Evolutionary conservation across 1,284 basidiomycete species (phyloP).

Genomic region (Pseudozyma tsukubaensis): DNA sequence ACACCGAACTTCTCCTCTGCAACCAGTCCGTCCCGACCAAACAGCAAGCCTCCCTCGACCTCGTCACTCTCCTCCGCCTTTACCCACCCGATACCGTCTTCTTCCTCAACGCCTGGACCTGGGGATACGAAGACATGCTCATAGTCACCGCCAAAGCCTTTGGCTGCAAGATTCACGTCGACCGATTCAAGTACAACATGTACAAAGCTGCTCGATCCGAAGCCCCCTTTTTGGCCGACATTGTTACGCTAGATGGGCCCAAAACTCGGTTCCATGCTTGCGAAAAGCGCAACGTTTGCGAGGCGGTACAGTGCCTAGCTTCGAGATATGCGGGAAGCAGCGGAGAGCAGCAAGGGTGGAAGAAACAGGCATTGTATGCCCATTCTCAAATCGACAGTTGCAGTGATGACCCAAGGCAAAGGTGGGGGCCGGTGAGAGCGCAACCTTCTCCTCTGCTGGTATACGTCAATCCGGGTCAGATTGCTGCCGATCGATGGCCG

Average conservation of each 20-base stretch:
- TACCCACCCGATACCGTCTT: conserved; percentile 77
- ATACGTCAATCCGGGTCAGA: conserved; percentile 52
- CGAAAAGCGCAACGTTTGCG: conserved; percentile 81
- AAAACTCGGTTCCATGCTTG: conserved; percentile 89
- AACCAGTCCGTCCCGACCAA: conserved; percentile 37
- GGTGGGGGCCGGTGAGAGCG: conserved; percentile 29
- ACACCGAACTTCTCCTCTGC: conserved; percentile 75
- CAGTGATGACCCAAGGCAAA: conserved; percentile 15
- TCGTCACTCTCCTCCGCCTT: conserved; percentile 74
- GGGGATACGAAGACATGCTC: conserved; percentile 74
- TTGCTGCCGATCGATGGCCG: conserved; percentile 73
- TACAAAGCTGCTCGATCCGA: conserved; percentile 73
- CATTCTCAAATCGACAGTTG: conserved; percentile 33
- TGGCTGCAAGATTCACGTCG: conserved; percentile 80
- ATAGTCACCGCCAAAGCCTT: conserved; percentile 48
- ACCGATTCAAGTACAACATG: conserved; percentile 83
- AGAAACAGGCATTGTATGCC: conserved; percentile 25
- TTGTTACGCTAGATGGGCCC: conserved; percentile 76
- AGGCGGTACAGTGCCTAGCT: conserved; percentile 11
- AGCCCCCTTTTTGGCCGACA: conserved; percentile 76
- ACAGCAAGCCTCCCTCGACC: conserved; percentile 71
- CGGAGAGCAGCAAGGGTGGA: background rate
- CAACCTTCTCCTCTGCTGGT: conserved; percentile 40
- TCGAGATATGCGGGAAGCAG: conserved; percentile 26
- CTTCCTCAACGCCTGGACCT: conserved; percentile 92